Base-by-base conservation (phyloP, 768 basidiomycete species). In the Kwoniella dendrophila region DNA sequence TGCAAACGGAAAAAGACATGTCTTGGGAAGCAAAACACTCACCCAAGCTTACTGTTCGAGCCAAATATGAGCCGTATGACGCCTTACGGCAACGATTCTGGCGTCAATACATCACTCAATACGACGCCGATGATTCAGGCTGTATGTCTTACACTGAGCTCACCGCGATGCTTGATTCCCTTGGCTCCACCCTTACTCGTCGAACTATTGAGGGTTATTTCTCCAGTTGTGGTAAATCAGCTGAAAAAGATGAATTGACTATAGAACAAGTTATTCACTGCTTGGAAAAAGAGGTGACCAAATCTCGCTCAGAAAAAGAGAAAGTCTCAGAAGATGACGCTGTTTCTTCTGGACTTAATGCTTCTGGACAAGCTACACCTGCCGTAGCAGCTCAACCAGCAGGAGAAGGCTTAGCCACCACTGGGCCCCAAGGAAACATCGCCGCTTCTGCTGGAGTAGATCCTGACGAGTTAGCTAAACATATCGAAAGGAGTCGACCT, bases 41-140 rank as follows among this genome's bases (percentile, higher is more conserved):
- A 18, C 92, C 95, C 1, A 71, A 72, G 49, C 54, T 64, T 18
- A 64, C 57, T 14, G 47, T 6, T 67, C 89, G 90, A 24, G 95
- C 94, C 10, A 95, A 89, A 79, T 99, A 92, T 79, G 92, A 96
- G 74, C 92, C 96, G 0, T 99, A 98, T 73, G 90, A 88, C 62
- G 89, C 90, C 16, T 84, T 95, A 8, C 89, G 92, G 0, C 91
- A 92, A 72, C 86, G 85, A 2, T 93, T 94, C 83, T 96, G 93
- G 93, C 82, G 86, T 1, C 87, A 90, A 66, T 93, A 91, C 77
- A 84, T 95, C 40, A 85, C 85, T 52, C 89, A 94, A 68, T 98
- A 97, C 79, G 94, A 96, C 69, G 84, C 87, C 0, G 92, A 94
- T 78, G 90, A 93, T 63, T 89, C 87, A 0, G 81, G 81, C 22